These are phyloP conservation scores for sorghum (Sorghum bicolor) DNA, from an alignment of 176 grass and related monocot species.

Conservation along the genomic window Sorghum_bicolor_NCBIv3 NC_012878.2:5753001-5753500, in stretches of 20 bases:
- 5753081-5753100: slow-evolving; percentile 87
- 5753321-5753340: neutral
- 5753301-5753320: neutral
- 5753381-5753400: neutral
- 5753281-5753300: neutral
- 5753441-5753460: neutral
- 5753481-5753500: neutral
- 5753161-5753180: slow-evolving; percentile 81
- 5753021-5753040: slow-evolving; percentile 82
- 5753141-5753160: slow-evolving; percentile 72
- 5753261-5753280: slow-evolving; percentile 52
- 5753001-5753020: slow-evolving; percentile 91
- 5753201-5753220: slow-evolving; percentile 77
- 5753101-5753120: slow-evolving; percentile 70
- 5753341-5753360: neutral
- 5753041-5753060: slow-evolving; percentile 93
- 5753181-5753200: slow-evolving; percentile 65
- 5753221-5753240: slow-evolving; percentile 65
- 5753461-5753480: neutral
- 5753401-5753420: neutral
- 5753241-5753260: slow-evolving; percentile 95
- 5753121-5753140: slow-evolving; percentile 68
- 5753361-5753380: neutral
- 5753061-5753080: slow-evolving; percentile 92
- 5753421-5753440: neutral